phyloP scores from a whole-genome alignment of 2,329 filamentous ascomycete genomes.

The Apiospora marii region DNA sequence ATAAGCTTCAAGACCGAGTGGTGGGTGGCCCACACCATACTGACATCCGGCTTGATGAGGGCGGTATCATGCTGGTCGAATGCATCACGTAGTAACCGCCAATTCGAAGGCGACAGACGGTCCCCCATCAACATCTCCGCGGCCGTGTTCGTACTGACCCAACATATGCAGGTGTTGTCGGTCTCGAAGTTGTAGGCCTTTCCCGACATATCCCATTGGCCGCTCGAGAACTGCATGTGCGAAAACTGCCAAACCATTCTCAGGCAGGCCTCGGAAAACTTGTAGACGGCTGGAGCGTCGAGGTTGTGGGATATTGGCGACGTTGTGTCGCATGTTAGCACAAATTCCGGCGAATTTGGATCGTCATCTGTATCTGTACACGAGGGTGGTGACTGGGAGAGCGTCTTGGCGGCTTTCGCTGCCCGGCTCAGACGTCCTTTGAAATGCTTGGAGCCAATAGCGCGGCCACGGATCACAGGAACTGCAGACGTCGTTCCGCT shows the following conservation, averaged over 20 bases:
- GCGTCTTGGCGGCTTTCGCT: not conserved
- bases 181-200: not conserved
- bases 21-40: not conserved
- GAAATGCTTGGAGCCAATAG: constrained; percentile 1
- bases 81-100: not conserved
- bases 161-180: not conserved
- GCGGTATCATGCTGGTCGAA: not conserved
- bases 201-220: not conserved
- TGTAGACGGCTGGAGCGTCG: not conserved
- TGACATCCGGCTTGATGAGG: not conserved
- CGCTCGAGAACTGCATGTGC: not conserved
- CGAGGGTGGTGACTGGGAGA: not conserved
- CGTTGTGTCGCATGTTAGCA: not conserved
- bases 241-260: not conserved
- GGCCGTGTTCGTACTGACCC: not conserved
- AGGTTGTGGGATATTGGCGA: not conserved
- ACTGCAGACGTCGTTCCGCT: not conserved
- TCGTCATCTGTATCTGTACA: not conserved
- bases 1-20: constrained; percentile 8
- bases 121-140: not conserved
- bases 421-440: not conserved
- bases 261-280: not conserved
- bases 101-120: not conserved
- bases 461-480: not conserved
- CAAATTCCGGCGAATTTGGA: not conserved